A percentile compares a stretch with the other conserved stretches of the same genome.
phyloP scores from a whole-genome alignment of 1,284 basidiomycete genomes.

The Omphalotus olearius region DNA sequence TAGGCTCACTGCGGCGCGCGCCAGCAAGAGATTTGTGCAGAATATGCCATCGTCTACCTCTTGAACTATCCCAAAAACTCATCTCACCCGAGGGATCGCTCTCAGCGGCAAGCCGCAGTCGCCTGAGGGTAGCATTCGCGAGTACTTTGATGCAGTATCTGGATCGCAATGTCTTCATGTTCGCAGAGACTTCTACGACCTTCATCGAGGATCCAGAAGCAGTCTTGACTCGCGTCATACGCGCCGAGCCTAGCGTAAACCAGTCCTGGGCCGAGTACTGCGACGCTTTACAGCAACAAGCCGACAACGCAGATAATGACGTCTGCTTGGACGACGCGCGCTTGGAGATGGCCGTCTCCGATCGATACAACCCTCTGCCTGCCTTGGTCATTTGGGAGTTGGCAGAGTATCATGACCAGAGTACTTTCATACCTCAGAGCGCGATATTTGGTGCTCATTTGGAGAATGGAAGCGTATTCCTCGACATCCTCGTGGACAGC shows the following conservation, averaged over 20 bases:
- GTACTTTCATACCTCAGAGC: slow-evolving; percentile 5
- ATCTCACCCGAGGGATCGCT: neutral
- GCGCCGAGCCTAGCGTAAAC: neutral
- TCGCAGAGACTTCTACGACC: slow-evolving; percentile 5
- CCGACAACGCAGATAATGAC: neutral
- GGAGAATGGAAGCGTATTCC: neutral
- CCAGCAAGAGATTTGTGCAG: neutral
- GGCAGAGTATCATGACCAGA: neutral
- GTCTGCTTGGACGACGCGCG: slow-evolving; percentile 13
- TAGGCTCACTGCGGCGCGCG: slow-evolving; percentile 13
- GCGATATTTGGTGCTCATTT: slow-evolving; percentile 10
- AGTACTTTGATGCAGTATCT: slow-evolving; percentile 10
- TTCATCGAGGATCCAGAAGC: slow-evolving; percentile 5
- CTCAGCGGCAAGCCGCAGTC: neutral
- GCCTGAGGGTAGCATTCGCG: slow-evolving; percentile 11
- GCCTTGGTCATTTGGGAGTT: slow-evolving; percentile 11
- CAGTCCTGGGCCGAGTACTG: neutral
- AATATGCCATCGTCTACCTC: neutral
- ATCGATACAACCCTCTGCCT: slow-evolving; percentile 10
- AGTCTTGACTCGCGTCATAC: slow-evolving; percentile 1
- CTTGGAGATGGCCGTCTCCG: slow-evolving; percentile 1
- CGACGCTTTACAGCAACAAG: neutral
- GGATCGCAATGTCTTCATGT: slow-evolving; percentile 10
- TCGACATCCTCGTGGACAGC: slow-evolving; percentile 4
- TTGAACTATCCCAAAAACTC: neutral